Conservation (phyloP, 2,329 filamentous ascomycete genomes). For the Remersonia thermophila region DNA sequence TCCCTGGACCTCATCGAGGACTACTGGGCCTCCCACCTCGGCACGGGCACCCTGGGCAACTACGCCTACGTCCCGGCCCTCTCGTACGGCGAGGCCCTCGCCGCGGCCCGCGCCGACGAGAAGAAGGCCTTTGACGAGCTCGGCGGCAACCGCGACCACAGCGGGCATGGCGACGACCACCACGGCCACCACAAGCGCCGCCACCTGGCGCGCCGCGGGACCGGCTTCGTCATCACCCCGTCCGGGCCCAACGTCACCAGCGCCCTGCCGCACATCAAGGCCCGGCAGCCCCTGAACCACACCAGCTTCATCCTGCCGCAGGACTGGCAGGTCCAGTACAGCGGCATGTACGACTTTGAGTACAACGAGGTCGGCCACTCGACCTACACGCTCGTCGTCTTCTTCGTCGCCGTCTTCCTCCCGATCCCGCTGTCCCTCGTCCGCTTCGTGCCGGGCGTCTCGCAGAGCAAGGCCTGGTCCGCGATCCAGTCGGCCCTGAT, state of each 20-base stretch:
- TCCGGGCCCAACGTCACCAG: slow-evolving; percentile 9
- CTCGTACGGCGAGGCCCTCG: slow-evolving; percentile 10
- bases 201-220: no score
- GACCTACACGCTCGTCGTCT: slow-evolving; percentile 17
- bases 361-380: slow-evolving; percentile 26
- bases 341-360: slow-evolving; percentile 39
- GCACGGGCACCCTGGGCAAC: slow-evolving; percentile 12
- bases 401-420: slow-evolving; percentile 21
- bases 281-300: slow-evolving; percentile 19
- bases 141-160: slow-evolving; percentile 1
- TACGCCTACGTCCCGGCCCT: slow-evolving; percentile 9
- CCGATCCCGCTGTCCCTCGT: slow-evolving; percentile 18
- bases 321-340: slow-evolving; percentile 32
- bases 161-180: background rate
- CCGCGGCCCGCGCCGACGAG: slow-evolving; percentile 6
- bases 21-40: slow-evolving; percentile 16
- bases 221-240: background rate
- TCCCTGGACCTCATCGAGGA: slow-evolving; percentile 11
- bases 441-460: slow-evolving; percentile 23
- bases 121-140: background rate
- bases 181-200: background rate
- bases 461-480: slow-evolving; percentile 16
- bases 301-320: slow-evolving; percentile 21
- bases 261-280: slow-evolving; percentile 16
- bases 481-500: slow-evolving; percentile 22